phyloP scores from a whole-genome alignment of 2,329 filamentous ascomycete genomes.

The Sarocladium oryzae region DNA sequence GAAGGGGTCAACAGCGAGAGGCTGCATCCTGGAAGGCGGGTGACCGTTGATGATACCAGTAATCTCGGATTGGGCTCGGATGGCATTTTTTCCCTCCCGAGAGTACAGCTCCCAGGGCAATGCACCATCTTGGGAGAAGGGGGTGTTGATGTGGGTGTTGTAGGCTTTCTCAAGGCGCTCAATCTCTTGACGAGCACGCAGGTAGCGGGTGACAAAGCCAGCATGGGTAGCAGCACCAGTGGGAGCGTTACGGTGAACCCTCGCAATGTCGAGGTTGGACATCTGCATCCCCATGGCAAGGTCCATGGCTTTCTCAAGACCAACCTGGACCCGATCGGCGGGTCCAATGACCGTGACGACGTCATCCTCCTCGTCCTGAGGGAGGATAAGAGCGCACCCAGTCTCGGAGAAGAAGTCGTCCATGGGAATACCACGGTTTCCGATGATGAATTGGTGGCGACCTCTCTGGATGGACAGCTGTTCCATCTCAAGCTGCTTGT shows the following conservation, averaged over 20 bases:
- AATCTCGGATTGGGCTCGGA: slow-evolving; percentile 69
- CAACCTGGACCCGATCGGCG: slow-evolving; percentile 63
- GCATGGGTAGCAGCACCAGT: slow-evolving; percentile 72
- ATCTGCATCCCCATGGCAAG: slow-evolving; percentile 82
- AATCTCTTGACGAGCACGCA: slow-evolving; percentile 75
- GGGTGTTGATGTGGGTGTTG: slow-evolving; percentile 81
- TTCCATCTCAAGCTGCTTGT: slow-evolving; percentile 67
- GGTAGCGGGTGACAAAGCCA: slow-evolving; percentile 78
- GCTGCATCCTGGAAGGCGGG: slow-evolving; percentile 64
- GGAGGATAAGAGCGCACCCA: slow-evolving; percentile 81
- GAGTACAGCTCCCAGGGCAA: slow-evolving; percentile 86
- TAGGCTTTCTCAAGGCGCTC: slow-evolving; percentile 74
- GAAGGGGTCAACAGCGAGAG: slow-evolving; percentile 67
- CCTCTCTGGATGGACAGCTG: slow-evolving; percentile 78
- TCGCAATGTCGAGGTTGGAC: slow-evolving; percentile 74
- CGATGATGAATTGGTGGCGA: slow-evolving; percentile 91
- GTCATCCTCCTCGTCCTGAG: slow-evolving; percentile 71
- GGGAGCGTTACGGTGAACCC: slow-evolving; percentile 69
- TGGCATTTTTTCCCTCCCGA: slow-evolving; percentile 74
- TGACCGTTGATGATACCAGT: slow-evolving; percentile 66
- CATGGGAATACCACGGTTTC: slow-evolving; percentile 69
- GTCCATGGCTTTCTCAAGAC: slow-evolving; percentile 79
- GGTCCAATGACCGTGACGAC: slow-evolving; percentile 81
- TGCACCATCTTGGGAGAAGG: slow-evolving; percentile 60
- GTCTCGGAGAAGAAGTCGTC: slow-evolving; percentile 87